phyloP scores from a whole-genome alignment of 2,329 filamentous ascomycete genomes.

The Calonectria naviculata region DNA sequence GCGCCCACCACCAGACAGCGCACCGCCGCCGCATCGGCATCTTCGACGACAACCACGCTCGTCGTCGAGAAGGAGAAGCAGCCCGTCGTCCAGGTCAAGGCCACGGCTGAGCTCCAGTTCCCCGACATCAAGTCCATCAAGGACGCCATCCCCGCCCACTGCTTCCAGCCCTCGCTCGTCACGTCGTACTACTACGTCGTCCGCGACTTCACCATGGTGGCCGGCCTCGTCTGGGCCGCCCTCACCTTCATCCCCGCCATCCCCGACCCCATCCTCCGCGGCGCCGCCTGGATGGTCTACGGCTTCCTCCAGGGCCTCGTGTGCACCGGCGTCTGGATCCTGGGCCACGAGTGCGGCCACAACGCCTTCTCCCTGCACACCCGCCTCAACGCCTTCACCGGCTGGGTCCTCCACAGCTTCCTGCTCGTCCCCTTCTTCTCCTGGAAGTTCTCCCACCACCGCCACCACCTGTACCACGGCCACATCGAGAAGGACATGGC shows the following conservation, averaged over 20 bases:
- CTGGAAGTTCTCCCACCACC: slow-evolving; percentile 77
- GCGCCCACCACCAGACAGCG: slow-evolving; percentile 37
- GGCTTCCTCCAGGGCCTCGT: slow-evolving; percentile 73
- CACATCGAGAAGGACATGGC: slow-evolving; percentile 76
- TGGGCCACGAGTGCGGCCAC: slow-evolving; percentile 79
- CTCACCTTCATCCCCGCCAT: slow-evolving; percentile 65
- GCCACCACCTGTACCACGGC: slow-evolving; percentile 76
- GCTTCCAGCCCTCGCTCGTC: slow-evolving; percentile 66
- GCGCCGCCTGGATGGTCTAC: slow-evolving; percentile 66
- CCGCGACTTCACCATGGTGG: slow-evolving; percentile 64
- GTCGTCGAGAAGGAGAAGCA: slow-evolving; percentile 22
- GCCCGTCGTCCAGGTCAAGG: slow-evolving; percentile 27
- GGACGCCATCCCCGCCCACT: slow-evolving; percentile 68
- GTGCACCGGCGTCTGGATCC: slow-evolving; percentile 76
- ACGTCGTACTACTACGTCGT: slow-evolving; percentile 66
- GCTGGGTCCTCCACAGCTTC: slow-evolving; percentile 73
- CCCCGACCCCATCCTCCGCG: slow-evolving; percentile 54
- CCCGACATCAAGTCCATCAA: slow-evolving; percentile 45
- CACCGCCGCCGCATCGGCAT: slow-evolving; percentile 32
- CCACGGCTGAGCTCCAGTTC: slow-evolving; percentile 34
- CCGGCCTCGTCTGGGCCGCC: slow-evolving; percentile 60
- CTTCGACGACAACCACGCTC: slow-evolving; percentile 8
- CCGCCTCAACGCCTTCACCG: slow-evolving; percentile 69
- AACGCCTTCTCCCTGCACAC: slow-evolving; percentile 71
- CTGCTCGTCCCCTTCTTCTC: slow-evolving; percentile 78